Percentiles rank a stretch among this genome's conserved stretches.
Conservation (phyloP, 129 eudicot species). For the Artemisia argyi region DNA sequence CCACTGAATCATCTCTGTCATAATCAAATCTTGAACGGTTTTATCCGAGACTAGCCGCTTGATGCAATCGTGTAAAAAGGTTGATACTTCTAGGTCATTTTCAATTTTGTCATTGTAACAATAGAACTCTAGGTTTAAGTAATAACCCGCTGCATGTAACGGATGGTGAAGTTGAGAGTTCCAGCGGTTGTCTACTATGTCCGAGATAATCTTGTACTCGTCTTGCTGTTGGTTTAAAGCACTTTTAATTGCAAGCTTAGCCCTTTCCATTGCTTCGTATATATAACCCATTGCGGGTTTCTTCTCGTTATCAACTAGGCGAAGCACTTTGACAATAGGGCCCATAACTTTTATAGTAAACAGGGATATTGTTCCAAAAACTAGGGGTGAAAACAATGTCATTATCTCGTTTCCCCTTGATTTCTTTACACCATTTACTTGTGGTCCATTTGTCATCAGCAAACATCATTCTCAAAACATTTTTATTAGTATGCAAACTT, state of each 20-base stretch:
- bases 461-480: background rate
- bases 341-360: background rate
- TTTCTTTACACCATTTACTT: constrained; percentile 2
- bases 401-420: background rate
- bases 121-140: constrained; percentile 13
- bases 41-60: constrained; percentile 1
- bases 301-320: constrained; percentile 9
- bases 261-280: constrained; percentile 6
- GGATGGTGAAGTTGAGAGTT: constrained; percentile 9
- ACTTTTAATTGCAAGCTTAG: background rate
- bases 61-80: background rate
- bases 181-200: constrained; percentile 14
- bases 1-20: background rate
- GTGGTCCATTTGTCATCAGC: background rate
- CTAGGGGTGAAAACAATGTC: background rate
- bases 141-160: constrained; percentile 10
- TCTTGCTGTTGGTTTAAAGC: background rate
- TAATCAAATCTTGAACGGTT: background rate
- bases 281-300: constrained; percentile 21
- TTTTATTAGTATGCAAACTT: background rate
- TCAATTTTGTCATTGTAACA: background rate
- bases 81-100: background rate
- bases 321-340: constrained; percentile 1
- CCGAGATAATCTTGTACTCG: background rate
- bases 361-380: constrained; percentile 8